phyloP scores from a whole-genome alignment of 2,329 filamentous ascomycete species.

The Huntiella abstrusa region DNA sequence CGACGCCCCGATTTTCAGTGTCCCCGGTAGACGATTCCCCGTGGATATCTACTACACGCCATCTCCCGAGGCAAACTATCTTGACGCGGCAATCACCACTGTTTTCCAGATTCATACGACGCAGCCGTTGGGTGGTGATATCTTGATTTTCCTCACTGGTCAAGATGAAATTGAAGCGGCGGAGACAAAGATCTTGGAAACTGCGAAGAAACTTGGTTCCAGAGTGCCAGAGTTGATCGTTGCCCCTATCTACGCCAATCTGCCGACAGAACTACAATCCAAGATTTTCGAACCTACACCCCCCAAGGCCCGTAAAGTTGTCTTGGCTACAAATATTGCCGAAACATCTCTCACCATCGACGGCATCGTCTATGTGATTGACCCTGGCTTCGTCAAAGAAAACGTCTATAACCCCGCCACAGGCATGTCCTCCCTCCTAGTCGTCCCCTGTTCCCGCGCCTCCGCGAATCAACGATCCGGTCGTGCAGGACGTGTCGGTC shows the following conservation, averaged over 20 bases:
- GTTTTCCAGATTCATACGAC: constrained; percentile 89
- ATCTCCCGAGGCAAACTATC: constrained; percentile 82
- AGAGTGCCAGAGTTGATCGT: constrained; percentile 76
- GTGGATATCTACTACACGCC: constrained; percentile 85
- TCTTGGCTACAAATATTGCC: constrained; percentile 90
- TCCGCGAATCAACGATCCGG: constrained; percentile 87
- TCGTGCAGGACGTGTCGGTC: constrained; percentile 76
- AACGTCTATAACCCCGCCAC: constrained; percentile 83
- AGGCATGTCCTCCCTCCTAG: constrained; percentile 80
- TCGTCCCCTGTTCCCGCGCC: constrained; percentile 78
- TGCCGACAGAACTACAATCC: constrained; percentile 75
- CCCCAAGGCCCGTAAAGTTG: constrained; percentile 67
- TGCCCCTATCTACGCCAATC: constrained; percentile 82
- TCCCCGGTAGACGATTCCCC: constrained; percentile 73
- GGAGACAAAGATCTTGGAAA: constrained; percentile 68
- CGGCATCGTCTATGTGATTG: constrained; percentile 89
- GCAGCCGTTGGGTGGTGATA: constrained; percentile 59
- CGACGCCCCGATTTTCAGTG: constrained; percentile 82
- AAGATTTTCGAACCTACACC: constrained; percentile 94
- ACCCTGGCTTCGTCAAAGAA: constrained; percentile 88
- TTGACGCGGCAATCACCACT: constrained; percentile 78
- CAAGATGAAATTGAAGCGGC: constrained; percentile 92
- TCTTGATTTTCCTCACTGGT: constrained; percentile 84
- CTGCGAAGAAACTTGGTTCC: constrained; percentile 65
- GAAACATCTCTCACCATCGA: constrained; percentile 93